A percentile compares a stretch with the other conserved stretches of the same genome.
phyloP scores from a whole-genome alignment of 2,329 filamentous ascomycete genomes.

The Volutella citrinella region DNA sequence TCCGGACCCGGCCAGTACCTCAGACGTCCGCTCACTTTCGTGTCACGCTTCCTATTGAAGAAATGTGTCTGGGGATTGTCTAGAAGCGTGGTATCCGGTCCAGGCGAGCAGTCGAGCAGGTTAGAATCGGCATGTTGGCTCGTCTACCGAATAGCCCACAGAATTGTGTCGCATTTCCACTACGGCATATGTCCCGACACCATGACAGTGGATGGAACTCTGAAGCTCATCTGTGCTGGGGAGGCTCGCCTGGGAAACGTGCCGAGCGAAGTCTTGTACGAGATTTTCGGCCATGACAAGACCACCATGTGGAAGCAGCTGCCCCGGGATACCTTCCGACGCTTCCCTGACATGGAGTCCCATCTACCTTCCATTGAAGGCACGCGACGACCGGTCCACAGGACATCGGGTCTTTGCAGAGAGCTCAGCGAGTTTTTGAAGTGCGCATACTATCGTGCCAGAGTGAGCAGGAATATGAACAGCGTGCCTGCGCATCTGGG shows the following conservation, averaged over 20 bases:
- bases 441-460: constrained; percentile 6
- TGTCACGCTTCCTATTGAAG: neutral
- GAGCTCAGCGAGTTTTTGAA: constrained; percentile 1
- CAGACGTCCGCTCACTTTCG: neutral
- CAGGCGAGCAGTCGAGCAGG: neutral
- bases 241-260: constrained; percentile 1
- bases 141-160: neutral
- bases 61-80: neutral
- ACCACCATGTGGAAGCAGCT: neutral
- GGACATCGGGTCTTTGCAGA: neutral
- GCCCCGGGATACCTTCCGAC: neutral
- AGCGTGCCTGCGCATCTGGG: constrained; percentile 4
- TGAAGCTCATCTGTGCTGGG: constrained; percentile 2
- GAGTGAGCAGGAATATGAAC: neutral
- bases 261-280: neutral
- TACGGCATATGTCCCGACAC: constrained; percentile 3
- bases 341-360: constrained; percentile 4
- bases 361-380: constrained; percentile 4
- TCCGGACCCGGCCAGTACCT: neutral
- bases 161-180: constrained; percentile 4
- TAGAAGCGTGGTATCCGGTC: neutral
- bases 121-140: neutral
- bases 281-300: constrained; percentile 4
- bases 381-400: neutral
- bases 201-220: constrained; percentile 3